These are phyloP conservation scores for Wickerhamomyces sp. DNA, from an alignment of 1,139 yeast species.

Conservation along the genomic window DNA sequence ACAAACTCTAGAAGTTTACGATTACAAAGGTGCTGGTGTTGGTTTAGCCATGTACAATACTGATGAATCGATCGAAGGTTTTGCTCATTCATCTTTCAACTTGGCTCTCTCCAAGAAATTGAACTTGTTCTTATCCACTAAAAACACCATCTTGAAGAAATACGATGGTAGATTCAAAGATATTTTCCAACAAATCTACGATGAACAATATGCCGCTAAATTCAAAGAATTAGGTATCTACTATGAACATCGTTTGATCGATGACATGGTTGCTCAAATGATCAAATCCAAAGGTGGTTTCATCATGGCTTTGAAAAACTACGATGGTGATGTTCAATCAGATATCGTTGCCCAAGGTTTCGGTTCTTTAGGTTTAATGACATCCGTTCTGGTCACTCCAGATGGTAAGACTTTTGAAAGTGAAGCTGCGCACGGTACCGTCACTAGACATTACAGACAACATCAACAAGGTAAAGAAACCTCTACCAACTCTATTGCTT, in stretches of 20 bases:
- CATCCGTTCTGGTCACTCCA: constrained; percentile 89
- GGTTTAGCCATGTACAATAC: constrained; percentile 95
- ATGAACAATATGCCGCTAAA: constrained; percentile 56
- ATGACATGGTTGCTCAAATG: constrained; percentile 99
- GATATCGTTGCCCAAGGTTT: constrained; percentile 98
- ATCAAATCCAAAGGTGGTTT: constrained; percentile 92
- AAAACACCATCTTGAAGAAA: constrained; percentile 88
- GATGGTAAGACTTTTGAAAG: constrained; percentile 94
- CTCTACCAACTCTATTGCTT: constrained; percentile 97
- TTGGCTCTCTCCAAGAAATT: constrained; percentile 74
- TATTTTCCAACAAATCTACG: constrained; percentile 80
- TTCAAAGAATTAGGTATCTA: constrained; percentile 80
- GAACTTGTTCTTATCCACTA: constrained; percentile 83
- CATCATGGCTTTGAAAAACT: constrained; percentile 92
- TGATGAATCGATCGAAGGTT: constrained; percentile 81
- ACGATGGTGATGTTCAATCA: constrained; percentile 96
- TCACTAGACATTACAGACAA: constrained; percentile 92
- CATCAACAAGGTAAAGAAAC: constrained; percentile 95
- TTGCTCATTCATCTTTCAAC: constrained; percentile 90
- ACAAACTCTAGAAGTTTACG: constrained; percentile 58
- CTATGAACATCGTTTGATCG: constrained; percentile 95
- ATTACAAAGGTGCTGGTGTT: constrained; percentile 77
- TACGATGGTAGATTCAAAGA: constrained; percentile 96
- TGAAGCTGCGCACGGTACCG: constrained; percentile 98
- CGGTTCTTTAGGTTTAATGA: constrained; percentile 94